These are phyloP conservation scores for Aspergillus cavernicola DNA, from an alignment of 495 filamentous ascomycete species.

Conservation along the genomic window DNA sequence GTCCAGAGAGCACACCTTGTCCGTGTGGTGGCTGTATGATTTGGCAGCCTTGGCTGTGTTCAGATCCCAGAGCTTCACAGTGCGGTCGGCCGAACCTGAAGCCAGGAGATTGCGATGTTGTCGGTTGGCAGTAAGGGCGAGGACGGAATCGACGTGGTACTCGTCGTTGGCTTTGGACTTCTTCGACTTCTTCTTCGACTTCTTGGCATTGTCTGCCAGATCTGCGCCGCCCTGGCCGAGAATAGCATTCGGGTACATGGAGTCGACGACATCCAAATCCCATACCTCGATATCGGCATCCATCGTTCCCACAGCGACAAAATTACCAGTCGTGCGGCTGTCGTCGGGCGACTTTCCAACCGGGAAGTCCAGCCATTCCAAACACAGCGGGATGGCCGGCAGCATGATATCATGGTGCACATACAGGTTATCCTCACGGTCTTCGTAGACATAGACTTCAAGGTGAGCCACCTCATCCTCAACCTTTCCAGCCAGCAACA, in stretches of 20 bases:
- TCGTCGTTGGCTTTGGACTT: constrained; percentile 81
- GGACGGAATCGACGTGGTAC: constrained; percentile 90
- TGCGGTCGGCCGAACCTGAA: constrained; percentile 92
- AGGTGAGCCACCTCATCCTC: constrained; percentile 97
- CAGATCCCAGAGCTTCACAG: constrained; percentile 96
- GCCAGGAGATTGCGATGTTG: constrained; percentile 93
- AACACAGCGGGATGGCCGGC: constrained; percentile 87
- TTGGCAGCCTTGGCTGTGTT: constrained; percentile 87
- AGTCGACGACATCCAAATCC: constrained; percentile 92
- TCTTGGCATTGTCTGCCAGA: constrained; percentile 44
- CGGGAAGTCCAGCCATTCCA: constrained; percentile 91
- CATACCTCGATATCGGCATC: constrained; percentile 98
- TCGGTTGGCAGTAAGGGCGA: constrained; percentile 86
- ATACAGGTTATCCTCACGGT: constrained; percentile 89
- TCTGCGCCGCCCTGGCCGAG: constrained; percentile 76
- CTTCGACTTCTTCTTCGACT: constrained; percentile 80
- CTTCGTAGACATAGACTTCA: constrained; percentile 97
- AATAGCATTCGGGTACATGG: constrained; percentile 97
- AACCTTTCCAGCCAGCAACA: constrained; percentile 85
- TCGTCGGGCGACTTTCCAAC: constrained; percentile 63
- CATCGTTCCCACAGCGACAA: constrained; percentile 92
- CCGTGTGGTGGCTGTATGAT: constrained; percentile 85
- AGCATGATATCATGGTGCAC: constrained; percentile 99
- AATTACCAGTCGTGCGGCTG: constrained; percentile 62
- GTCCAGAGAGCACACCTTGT: constrained; percentile 92